A percentile compares a stretch with the other conserved stretches of the same genome.
Conservation (phyloP, 2,329 filamentous ascomycete genomes). For the Colletotrichum chrysophilum region DNA sequence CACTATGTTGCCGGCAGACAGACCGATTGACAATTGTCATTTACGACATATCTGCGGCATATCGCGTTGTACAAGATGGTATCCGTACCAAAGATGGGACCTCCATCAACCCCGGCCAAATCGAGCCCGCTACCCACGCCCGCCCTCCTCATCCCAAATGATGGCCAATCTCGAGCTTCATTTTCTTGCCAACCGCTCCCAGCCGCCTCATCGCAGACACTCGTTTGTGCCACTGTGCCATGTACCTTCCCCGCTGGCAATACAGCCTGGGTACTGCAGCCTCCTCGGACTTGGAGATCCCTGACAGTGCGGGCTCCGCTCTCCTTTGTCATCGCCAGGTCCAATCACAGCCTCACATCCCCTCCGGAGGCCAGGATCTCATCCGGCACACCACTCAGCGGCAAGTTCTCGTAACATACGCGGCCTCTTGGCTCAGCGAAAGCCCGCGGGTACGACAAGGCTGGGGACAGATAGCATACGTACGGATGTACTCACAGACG, state of each 20-base stretch:
- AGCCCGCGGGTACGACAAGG: neutral
- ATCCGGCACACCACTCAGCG: neutral
- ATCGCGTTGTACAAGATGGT: conserved; percentile 10
- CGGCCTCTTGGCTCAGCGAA: neutral
- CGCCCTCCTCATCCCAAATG: neutral
- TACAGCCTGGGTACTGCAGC: neutral
- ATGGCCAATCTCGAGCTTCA: neutral
- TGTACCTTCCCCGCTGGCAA: neutral
- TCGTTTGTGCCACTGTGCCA: neutral
- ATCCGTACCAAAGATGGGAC: neutral
- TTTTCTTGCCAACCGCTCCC: neutral
- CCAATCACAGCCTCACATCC: neutral
- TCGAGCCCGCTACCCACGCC: neutral
- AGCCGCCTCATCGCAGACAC: neutral
- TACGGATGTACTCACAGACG: neutral
- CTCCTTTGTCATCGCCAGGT: neutral
- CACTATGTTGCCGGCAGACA: neutral
- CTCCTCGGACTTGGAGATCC: neutral
- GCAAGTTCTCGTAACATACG: neutral
- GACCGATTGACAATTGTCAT: neutral
- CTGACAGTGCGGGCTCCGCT: neutral
- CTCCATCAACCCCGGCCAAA: neutral
- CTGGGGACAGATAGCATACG: neutral
- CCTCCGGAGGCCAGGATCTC: neutral
- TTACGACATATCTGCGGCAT: neutral